A percentile compares a stretch with the other conserved stretches of the same genome.
Evolutionary conservation across 306 rosid species (phyloP).

Genomic region (Senna siamea): DNA sequence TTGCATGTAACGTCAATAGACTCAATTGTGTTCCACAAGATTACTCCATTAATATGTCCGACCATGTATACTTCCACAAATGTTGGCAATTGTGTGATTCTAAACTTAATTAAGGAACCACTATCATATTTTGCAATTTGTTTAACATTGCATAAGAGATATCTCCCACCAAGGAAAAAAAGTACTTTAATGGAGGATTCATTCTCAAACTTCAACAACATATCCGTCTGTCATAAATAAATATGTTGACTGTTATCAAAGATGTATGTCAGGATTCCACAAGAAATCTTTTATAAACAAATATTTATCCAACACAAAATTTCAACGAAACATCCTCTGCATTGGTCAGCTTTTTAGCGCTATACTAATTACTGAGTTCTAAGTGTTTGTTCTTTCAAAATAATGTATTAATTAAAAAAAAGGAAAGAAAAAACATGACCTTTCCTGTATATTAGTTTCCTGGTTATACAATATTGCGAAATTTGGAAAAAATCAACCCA

Average conservation of each 20-base stretch:
- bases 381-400: background rate
- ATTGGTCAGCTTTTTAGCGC: background rate
- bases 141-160: background rate
- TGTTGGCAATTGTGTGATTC: background rate
- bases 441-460: background rate
- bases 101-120: background rate
- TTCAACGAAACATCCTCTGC: constrained; percentile 8
- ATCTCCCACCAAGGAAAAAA: background rate
- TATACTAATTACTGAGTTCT: constrained; percentile 7
- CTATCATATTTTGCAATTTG: constrained; percentile 1
- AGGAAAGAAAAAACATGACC: no score
- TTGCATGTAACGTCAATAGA: background rate
- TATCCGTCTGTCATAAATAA: background rate
- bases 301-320: background rate
- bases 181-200: background rate
- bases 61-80: background rate
- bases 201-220: constrained; percentile 6
- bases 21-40: background rate
- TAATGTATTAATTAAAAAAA: background rate
- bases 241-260: constrained; percentile 1
- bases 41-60: background rate
- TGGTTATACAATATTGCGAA: no score
- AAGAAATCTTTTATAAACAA: background rate
- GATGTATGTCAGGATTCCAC: background rate
- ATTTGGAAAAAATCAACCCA: no score